These are phyloP conservation scores for Melanomma pulvis-pyrius DNA, from an alignment of 495 filamentous ascomycete genomes.

Conservation along the genomic window DNA sequence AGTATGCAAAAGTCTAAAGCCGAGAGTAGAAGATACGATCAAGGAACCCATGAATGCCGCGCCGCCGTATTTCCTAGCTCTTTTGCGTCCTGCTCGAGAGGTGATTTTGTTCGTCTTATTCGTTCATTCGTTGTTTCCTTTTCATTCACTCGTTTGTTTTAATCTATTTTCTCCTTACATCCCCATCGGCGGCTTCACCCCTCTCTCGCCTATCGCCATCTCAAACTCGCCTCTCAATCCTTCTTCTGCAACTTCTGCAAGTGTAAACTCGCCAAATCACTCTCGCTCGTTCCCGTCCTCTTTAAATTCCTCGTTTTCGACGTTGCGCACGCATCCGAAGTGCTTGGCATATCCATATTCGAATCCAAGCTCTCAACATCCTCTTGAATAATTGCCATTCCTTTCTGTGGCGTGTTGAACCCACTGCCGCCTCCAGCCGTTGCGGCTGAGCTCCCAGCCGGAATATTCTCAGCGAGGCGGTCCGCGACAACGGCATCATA, in stretches of 20 bases:
- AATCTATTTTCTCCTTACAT: no score
- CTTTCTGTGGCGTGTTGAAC: conserved; percentile 40
- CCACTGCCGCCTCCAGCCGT: conserved; percentile 48
- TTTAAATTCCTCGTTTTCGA: conserved; percentile 23
- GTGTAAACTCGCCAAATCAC: conserved; percentile 12
- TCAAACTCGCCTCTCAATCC: not conserved
- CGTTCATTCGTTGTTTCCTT: no score
- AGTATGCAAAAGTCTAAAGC: not conserved
- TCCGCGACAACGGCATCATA: conserved; percentile 46
- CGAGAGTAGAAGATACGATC: no score
- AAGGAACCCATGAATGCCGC: no score
- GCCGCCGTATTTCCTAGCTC: no score
- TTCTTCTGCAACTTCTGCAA: conserved; percentile 11
- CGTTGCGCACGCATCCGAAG: no score
- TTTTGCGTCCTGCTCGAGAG: no score
- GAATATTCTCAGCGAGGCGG: conserved; percentile 47
- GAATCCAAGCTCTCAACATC: not conserved
- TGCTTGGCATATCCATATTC: no score
- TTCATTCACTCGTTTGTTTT: no score
- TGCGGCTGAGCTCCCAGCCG: conserved; percentile 47
- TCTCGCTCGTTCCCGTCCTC: conserved; percentile 33
- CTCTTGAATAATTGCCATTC: not conserved
- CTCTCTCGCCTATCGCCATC: no score
- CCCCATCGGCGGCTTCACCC: no score
- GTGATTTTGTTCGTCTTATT: no score